Conservation (phyloP, 441 rosid species). For the Dalechampia spathulata region DNA sequence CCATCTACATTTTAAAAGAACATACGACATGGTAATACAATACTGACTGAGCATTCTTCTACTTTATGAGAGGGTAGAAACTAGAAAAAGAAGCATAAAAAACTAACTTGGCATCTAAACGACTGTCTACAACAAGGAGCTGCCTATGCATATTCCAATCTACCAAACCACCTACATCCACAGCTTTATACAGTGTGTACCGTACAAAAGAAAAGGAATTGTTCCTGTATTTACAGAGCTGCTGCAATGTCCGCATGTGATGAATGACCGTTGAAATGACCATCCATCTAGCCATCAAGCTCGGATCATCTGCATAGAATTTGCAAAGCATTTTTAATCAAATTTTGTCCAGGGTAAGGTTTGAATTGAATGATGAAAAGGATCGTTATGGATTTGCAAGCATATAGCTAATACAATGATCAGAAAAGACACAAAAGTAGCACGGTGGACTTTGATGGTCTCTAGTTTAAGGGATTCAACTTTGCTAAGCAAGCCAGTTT, state of each 20-base stretch:
- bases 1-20: too few species aligned
- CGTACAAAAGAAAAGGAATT: slow-evolving; percentile 7
- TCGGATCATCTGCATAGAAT: slow-evolving; percentile 33
- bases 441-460: too few species aligned
- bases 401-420: too few species aligned
- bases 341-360: background rate
- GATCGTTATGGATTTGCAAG: background rate
- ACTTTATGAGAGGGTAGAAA: background rate
- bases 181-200: background rate
- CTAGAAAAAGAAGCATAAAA: too few species aligned
- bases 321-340: slow-evolving; percentile 3
- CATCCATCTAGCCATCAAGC: slow-evolving; percentile 26
- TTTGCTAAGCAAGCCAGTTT: too few species aligned
- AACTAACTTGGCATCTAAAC: slow-evolving; percentile 6
- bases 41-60: too few species aligned
- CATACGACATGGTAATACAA: too few species aligned
- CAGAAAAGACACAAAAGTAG: too few species aligned
- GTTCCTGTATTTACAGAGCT: slow-evolving; percentile 19
- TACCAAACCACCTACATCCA: slow-evolving; percentile 9
- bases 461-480: too few species aligned
- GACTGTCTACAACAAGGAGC: background rate
- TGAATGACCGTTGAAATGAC: background rate
- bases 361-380: background rate
- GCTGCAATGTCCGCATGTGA: slow-evolving; percentile 3
- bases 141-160: slow-evolving; percentile 9